Conservation (phyloP, 2,329 filamentous ascomycete species). For the Cladophialophora chaetospira region DNA sequence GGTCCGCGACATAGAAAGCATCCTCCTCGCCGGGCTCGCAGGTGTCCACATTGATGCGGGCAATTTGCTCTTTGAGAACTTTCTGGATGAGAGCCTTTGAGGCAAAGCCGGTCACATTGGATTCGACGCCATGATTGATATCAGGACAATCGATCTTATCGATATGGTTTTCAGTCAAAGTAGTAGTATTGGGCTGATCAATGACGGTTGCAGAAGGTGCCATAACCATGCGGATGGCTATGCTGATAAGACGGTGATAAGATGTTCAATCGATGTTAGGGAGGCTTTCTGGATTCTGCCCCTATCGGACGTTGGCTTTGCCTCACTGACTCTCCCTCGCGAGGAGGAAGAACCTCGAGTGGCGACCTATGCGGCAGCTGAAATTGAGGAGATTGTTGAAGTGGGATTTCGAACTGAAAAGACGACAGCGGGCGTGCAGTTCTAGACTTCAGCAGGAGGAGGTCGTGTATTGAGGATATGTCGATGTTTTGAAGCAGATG, state of each 20-base stretch:
- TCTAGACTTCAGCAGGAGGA: conserved; percentile 42
- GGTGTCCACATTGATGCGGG: conserved; percentile 78
- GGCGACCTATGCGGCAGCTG: conserved; percentile 99
- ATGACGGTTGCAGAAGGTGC: conserved; percentile 67
- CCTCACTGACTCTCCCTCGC: conserved; percentile 99
- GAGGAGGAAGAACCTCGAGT: conserved; percentile 98
- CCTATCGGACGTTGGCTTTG: conserved; percentile 80
- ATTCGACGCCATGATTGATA: conserved; percentile 53
- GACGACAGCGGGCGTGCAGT: conserved; percentile 20
- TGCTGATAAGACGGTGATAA: conserved; percentile 34
- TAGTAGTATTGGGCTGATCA: conserved; percentile 32
- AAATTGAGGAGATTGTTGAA: conserved; percentile 60
- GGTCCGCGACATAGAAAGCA: conserved; percentile 96
- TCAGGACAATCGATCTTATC: conserved; percentile 36
- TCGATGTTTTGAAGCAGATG: conserved; percentile 45
- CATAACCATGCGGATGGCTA: conserved; percentile 61
- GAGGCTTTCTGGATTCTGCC: conserved; percentile 92
- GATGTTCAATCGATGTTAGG: conserved; percentile 65
- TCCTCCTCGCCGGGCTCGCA: conserved; percentile 95
- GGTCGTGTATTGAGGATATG: conserved; percentile 52
- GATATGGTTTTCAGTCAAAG: conserved; percentile 36
- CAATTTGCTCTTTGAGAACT: conserved; percentile 81
- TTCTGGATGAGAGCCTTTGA: conserved; percentile 83
- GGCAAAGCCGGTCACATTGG: conserved; percentile 45
- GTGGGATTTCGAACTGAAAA: conserved; percentile 29